Evolutionary conservation across 106 monocot genomes (phyloP), one percentile per base, ranked within the genome.

Genomic region (Phalaenopsis equestris): DNA sequence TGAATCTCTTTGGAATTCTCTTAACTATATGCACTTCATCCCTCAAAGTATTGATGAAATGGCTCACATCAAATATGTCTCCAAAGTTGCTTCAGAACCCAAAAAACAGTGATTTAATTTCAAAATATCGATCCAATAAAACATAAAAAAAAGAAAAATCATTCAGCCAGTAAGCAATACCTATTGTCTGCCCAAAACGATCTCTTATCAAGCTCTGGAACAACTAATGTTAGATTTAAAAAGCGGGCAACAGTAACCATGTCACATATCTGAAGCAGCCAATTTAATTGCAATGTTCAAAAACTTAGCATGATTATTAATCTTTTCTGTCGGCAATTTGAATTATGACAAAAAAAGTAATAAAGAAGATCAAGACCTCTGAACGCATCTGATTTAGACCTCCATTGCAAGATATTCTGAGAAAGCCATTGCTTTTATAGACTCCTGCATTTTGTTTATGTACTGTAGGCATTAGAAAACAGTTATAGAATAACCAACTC

Each of bases 151-250:
- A 30, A n/a, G n/a, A 73, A n/a, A 2, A 65, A 1, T 48, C 49
- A 55, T 75, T 42, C 41, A 56, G 41, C 0, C 11, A 78, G 61
- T 21, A 16, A 42, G 58, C 74, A 78, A 42, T 84, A 97, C 96
- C 96, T 97, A 12, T 84, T 88, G 82, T 97, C 97, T 72, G 94
- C 94, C 97, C 97, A 97, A 82, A 97, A 97, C 78, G 97, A 97
- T 79, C 56, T 92, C 81, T 97, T 94, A 75, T 97, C 97, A 82
- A 97, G 97, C 65, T 94, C 94, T 11, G 97, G 97, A 83, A 97
- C 79, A 82, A 94, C 88, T 75, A 97, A 75, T 43, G 97, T 94
- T 21, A 94, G 90, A 73, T 97, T 97, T 48, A 97, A 77, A 67
- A 92, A 79, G 37, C 89, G 88, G 81, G 92, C 92, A 64, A 97